Percentiles rank a stretch among this genome's conserved stretches.
Conservation (phyloP, 306 rosid genomes). For the Oemleria cerasiformis region DNA sequence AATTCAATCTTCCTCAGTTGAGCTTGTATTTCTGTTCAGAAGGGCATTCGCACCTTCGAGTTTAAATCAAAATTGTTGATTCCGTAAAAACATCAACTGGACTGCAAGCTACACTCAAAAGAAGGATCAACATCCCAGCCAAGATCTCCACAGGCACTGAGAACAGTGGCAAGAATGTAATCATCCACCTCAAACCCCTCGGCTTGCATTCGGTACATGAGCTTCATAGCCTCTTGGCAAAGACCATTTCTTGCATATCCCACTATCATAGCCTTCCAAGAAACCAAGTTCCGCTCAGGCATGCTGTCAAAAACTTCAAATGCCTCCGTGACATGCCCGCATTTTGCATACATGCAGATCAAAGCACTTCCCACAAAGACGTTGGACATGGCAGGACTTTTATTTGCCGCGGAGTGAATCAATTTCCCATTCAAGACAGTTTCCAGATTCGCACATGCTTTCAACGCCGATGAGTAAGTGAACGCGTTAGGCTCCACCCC, state of each 20-base stretch:
- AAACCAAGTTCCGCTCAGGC: conserved; percentile 73
- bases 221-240: conserved; percentile 75
- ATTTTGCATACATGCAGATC: conserved; percentile 77
- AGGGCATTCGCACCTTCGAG: not conserved
- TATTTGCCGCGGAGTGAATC: conserved; percentile 77
- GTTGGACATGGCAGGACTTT: conserved; percentile 59
- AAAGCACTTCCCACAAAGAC: conserved; percentile 85
- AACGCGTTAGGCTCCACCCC: conserved; percentile 79
- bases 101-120: conserved; percentile 35
- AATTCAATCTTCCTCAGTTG: not conserved
- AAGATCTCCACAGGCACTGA: conserved; percentile 58
- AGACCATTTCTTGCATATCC: conserved; percentile 81
- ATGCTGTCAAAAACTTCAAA: conserved; percentile 71
- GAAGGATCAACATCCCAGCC: conserved; percentile 38
- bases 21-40: not conserved
- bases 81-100: conserved; percentile 30
- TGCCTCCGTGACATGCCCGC: conserved; percentile 75
- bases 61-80: not conserved
- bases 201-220: conserved; percentile 71
- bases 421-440: conserved; percentile 50
- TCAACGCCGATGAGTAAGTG: conserved; percentile 78
- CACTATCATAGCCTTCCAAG: conserved; percentile 91
- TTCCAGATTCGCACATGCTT: conserved; percentile 78
- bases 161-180: conserved; percentile 57
- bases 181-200: conserved; percentile 82